Percentiles rank a stretch among this genome's conserved stretches.
phyloP scores from a whole-genome alignment of 148 eudicot species.

The Vaccinium myrtillus region DNA sequence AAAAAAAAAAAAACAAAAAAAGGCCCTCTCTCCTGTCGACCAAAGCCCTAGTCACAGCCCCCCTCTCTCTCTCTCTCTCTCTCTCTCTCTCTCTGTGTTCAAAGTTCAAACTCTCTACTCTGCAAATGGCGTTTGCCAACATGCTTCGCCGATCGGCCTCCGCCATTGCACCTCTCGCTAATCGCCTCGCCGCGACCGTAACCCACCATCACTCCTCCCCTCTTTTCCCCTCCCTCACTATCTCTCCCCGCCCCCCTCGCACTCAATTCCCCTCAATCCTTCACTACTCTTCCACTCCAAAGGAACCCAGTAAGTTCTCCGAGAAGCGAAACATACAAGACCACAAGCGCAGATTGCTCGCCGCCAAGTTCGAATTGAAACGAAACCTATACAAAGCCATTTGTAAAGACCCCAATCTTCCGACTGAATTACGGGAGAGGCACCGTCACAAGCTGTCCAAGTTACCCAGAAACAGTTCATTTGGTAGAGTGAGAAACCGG shows the following conservation, averaged over 20 bases:
- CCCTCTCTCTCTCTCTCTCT: constrained; percentile 5
- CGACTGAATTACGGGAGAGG: background rate
- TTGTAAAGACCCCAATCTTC: background rate
- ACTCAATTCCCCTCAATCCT: constrained; percentile 27
- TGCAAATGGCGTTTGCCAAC: constrained; percentile 51
- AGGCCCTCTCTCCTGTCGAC: no score
- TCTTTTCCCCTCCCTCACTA: constrained; percentile 33
- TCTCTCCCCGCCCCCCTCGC: constrained; percentile 17
- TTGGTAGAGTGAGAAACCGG: background rate
- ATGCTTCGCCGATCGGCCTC: constrained; percentile 51
- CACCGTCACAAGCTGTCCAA: background rate
- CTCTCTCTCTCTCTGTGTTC: constrained; percentile 15
- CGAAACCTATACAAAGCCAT: constrained; percentile 1
- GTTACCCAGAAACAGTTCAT: background rate
- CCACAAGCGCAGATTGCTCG: background rate
- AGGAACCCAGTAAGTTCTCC: background rate
- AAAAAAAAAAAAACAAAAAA: no score
- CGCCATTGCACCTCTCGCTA: constrained; percentile 40
- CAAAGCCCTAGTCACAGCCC: background rate
- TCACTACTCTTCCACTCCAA: background rate
- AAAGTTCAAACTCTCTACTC: no score
- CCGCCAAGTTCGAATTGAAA: background rate
- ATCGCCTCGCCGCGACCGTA: no score
- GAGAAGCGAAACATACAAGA: background rate
- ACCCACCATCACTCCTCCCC: constrained; percentile 29